Percentiles rank a stretch among this genome's conserved stretches.
phyloP scores from a whole-genome alignment of 1,284 basidiomycete species.

The Uromyces viciae-fabae region DNA sequence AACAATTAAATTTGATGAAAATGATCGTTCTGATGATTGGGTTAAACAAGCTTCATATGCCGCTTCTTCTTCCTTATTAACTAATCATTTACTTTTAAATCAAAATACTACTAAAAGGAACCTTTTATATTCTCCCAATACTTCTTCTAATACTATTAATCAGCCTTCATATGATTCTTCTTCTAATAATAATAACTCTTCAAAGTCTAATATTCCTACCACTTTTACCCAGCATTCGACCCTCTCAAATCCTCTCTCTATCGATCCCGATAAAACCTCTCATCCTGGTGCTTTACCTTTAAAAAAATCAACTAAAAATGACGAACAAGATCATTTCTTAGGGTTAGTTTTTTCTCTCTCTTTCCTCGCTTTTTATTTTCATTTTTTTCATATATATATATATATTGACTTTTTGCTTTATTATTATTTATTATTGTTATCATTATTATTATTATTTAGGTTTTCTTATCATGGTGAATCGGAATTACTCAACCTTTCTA shows the following conservation, averaged over 20 bases:
- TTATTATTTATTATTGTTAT: background rate
- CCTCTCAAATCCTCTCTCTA: background rate
- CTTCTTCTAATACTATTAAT: background rate
- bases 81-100: background rate
- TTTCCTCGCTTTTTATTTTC: background rate
- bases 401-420: background rate
- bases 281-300: background rate
- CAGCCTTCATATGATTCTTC: background rate
- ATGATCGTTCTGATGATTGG: conserved; percentile 40
- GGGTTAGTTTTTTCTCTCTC: conserved; percentile 13
- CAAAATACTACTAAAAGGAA: background rate
- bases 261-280: background rate
- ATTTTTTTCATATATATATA: background rate
- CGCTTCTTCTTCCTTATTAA: background rate
- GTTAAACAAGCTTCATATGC: conserved; percentile 32
- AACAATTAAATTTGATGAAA: conserved; percentile 31
- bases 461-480: conserved; percentile 44
- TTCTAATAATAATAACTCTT: background rate
- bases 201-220: background rate
- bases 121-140: background rate
- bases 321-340: conserved; percentile 38
- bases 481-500: background rate
- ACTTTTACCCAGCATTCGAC: background rate
- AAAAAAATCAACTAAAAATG: background rate
- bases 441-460: background rate